Percentiles rank a stretch among this genome's conserved stretches.
Evolutionary conservation across 257 asterid species (phyloP).

Genomic region (Phtheirospermum japonicum): DNA sequence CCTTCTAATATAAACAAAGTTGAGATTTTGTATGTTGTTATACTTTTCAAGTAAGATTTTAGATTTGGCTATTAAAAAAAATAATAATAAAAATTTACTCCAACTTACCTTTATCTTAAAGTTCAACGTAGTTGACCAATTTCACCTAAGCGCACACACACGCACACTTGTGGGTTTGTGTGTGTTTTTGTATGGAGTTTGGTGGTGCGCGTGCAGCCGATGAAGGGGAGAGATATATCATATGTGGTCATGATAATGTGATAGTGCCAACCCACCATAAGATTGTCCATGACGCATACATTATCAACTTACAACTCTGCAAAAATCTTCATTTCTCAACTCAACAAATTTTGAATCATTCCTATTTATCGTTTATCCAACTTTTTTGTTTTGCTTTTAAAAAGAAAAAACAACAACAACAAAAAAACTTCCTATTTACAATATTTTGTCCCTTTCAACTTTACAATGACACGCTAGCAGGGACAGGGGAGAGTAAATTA

Average conservation of each 20-base stretch:
- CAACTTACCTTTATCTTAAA: conserved; percentile 21
- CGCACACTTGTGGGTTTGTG: neutral
- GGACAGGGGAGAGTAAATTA: no score
- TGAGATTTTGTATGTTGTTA: conserved; percentile 41
- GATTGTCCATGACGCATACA: conserved; percentile 61
- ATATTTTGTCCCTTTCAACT: no score
- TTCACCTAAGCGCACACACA: conserved; percentile 15
- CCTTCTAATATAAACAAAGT: conserved; percentile 47
- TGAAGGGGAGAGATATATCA: conserved; percentile 36
- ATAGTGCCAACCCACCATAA: conserved; percentile 59
- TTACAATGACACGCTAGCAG: no score
- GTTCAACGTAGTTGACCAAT: conserved; percentile 29
- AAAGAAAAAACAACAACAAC: no score
- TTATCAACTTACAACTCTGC: conserved; percentile 13
- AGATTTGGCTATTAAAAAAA: conserved; percentile 33
- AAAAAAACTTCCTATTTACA: no score
- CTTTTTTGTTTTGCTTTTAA: no score
- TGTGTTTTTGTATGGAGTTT: conserved; percentile 35
- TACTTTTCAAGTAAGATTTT: conserved; percentile 16
- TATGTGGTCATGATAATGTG: conserved; percentile 52
- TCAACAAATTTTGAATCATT: no score
- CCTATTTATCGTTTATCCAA: no score
- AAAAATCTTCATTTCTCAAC: no score
- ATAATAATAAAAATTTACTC: neutral
- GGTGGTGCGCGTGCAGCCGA: conserved; percentile 87